Conservation (phyloP, 805 yeast species). For the Wickerhamiella azyma region DNA sequence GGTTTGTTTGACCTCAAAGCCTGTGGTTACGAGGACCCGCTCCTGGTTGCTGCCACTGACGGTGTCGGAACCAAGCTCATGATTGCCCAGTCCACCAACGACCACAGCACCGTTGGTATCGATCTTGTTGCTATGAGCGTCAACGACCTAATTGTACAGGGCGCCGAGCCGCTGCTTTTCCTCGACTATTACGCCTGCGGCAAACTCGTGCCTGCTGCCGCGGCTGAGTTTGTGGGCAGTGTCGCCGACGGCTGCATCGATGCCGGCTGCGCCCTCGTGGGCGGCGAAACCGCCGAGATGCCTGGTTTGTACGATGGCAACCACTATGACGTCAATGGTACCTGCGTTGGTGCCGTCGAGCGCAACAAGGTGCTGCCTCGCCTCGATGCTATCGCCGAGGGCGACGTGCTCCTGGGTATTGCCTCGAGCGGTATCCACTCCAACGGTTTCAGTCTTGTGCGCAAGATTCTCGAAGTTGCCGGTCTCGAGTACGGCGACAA, state of each 20-base stretch:
- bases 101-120: constrained; percentile 95
- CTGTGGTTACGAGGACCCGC: constrained; percentile 67
- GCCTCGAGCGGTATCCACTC: constrained; percentile 92
- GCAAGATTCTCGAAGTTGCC: constrained; percentile 73
- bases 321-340: constrained; percentile 96
- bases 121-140: constrained; percentile 99
- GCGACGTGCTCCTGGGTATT: constrained; percentile 75
- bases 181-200: constrained; percentile 96
- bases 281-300: constrained; percentile 99
- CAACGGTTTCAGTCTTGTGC: constrained; percentile 87
- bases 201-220: constrained; percentile 67
- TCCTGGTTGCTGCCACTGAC: constrained; percentile 94
- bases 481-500: constrained; percentile 55
- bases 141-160: constrained; percentile 94
- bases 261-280: constrained; percentile 95
- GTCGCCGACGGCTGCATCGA: constrained; percentile 92
- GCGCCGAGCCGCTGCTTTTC: constrained; percentile 94
- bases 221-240: constrained; percentile 82
- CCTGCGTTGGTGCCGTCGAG: constrained; percentile 92
- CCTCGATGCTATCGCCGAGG: constrained; percentile 49
- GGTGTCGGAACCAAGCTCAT: constrained; percentile 97
- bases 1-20: constrained; percentile 83
- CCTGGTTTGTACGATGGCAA: constrained; percentile 96
- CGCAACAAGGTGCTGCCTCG: constrained; percentile 65
- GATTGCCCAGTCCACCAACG: constrained; percentile 79